These are phyloP conservation scores for Melanopsichium pennsylvanicum DNA, from an alignment of 1,284 basidiomycete species.

Conservation along the genomic window DNA sequence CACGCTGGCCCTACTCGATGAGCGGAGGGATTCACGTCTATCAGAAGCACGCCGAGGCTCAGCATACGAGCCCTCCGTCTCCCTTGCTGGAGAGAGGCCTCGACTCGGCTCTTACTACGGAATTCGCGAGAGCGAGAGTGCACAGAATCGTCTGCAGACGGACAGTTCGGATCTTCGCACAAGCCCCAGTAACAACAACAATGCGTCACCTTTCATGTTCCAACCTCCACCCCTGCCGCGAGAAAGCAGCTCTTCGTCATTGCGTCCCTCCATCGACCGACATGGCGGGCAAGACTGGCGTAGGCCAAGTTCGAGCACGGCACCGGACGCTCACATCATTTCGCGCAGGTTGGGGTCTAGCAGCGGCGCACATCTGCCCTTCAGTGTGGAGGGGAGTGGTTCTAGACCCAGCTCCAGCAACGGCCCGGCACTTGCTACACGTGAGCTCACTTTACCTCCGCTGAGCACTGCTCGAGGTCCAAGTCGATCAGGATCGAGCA, in stretches of 20 bases:
- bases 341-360: conserved; percentile 32
- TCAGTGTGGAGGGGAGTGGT: conserved; percentile 17
- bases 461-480: conserved; percentile 16
- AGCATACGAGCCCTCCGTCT: conserved; percentile 9
- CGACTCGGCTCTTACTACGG: conserved; percentile 28
- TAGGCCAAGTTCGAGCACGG: conserved; percentile 39
- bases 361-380: conserved; percentile 14
- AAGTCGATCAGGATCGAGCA: conserved; percentile 24
- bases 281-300: conserved; percentile 28
- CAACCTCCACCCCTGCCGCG: conserved; percentile 50
- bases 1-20: conserved; percentile 26
- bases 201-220: conserved; percentile 57
- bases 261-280: conserved; percentile 25
- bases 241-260: conserved; percentile 19
- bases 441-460: conserved; percentile 28
- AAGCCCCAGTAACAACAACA: conserved; percentile 35
- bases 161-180: conserved; percentile 46
- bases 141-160: conserved; percentile 25
- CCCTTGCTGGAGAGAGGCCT: conserved; percentile 1
- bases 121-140: conserved; percentile 13
- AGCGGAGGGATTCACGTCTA: conserved; percentile 22
- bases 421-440: conserved; percentile 1
- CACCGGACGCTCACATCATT: conserved; percentile 38
- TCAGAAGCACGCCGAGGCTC: conserved; percentile 23
- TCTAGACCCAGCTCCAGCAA: conserved; percentile 34